phyloP scores from a whole-genome alignment of 2,329 filamentous ascomycete species.

The Cryphonectria carpinicola region DNA sequence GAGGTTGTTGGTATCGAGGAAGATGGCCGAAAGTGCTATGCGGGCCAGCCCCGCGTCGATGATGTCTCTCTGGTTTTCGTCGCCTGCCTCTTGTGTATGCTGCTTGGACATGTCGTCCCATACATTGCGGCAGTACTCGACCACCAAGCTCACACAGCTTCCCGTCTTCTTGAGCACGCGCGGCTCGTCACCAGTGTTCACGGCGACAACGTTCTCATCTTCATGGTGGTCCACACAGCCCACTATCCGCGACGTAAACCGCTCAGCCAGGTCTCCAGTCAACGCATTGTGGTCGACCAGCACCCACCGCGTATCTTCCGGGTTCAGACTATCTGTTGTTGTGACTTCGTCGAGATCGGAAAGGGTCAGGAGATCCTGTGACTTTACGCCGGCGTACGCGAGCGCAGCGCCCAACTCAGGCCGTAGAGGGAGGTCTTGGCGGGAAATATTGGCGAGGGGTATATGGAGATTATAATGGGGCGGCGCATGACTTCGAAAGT shows the following conservation, averaged over 20 bases:
- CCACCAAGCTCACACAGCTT: conserved; percentile 74
- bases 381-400: conserved; percentile 58
- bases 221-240: conserved; percentile 81
- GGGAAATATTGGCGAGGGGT: conserved; percentile 72
- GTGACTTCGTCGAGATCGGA: conserved; percentile 48
- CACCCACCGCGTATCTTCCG: conserved; percentile 68
- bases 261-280: conserved; percentile 61
- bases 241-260: conserved; percentile 57
- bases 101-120: conserved; percentile 57
- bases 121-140: conserved; percentile 57
- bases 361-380: conserved; percentile 67
- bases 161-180: conserved; percentile 69
- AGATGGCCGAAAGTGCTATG: conserved; percentile 69
- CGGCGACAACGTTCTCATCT: conserved; percentile 64
- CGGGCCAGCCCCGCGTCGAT: conserved; percentile 65
- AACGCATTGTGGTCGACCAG: conserved; percentile 81
- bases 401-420: conserved; percentile 73
- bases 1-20: conserved; percentile 75
- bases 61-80: conserved; percentile 37
- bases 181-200: conserved; percentile 51
- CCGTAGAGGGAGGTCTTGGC: conserved; percentile 69
- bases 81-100: conserved; percentile 40
- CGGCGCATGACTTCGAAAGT: conserved; percentile 66
- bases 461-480: conserved; percentile 62
- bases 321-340: conserved; percentile 42